Evolutionary conservation across 1,284 basidiomycete genomes (phyloP).

Genomic region (Leccinum ponderosum): DNA sequence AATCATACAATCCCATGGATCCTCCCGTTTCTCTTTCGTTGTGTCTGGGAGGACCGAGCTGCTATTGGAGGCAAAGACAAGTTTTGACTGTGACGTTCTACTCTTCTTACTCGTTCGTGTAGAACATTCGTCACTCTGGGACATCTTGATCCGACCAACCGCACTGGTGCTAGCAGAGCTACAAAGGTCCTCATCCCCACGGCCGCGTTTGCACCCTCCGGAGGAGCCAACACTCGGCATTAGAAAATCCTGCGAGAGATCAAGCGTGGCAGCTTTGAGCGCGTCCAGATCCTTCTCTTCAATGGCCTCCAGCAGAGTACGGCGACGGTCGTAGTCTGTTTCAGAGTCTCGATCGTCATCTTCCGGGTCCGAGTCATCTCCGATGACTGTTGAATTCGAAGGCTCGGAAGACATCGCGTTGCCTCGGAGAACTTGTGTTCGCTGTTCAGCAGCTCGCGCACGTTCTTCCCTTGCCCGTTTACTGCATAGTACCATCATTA

Average conservation of each 20-base stretch:
- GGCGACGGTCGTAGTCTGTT: slow-evolving; percentile 27
- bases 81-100: slow-evolving; percentile 13
- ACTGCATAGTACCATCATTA: slow-evolving; percentile 39
- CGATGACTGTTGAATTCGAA: background rate
- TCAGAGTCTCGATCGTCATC: slow-evolving; percentile 12
- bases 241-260: slow-evolving; percentile 21
- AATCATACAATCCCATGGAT: slow-evolving; percentile 24
- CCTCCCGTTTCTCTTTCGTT: background rate
- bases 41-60: background rate
- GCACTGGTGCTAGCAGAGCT: background rate
- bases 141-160: background rate
- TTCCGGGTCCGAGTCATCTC: slow-evolving; percentile 14
- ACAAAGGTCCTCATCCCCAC: background rate
- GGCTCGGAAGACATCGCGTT: background rate
- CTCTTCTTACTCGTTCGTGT: slow-evolving; percentile 19
- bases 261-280: slow-evolving; percentile 20
- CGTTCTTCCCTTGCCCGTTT: slow-evolving; percentile 75
- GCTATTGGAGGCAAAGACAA: slow-evolving; percentile 1
- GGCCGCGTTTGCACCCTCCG: background rate
- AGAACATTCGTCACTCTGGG: background rate
- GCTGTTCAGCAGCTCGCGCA: slow-evolving; percentile 66
- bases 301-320: slow-evolving; percentile 20
- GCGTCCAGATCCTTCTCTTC: slow-evolving; percentile 26
- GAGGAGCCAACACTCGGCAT: slow-evolving; percentile 11
- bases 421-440: slow-evolving; percentile 47